Percentiles rank a stretch among this genome's conserved stretches.
Conservation (phyloP, 441 rosid genomes). For the Hura crepitans region DNA sequence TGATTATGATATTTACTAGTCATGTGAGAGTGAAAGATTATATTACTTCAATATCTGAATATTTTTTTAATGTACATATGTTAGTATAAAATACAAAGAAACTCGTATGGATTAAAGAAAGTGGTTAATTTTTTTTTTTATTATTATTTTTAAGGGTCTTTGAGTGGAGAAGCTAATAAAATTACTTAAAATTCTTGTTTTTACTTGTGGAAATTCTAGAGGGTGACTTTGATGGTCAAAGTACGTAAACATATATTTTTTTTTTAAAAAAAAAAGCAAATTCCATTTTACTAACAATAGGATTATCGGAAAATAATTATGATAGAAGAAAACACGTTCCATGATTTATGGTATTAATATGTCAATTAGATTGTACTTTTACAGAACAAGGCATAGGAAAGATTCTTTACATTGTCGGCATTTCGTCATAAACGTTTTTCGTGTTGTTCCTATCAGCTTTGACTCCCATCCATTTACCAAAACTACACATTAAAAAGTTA, state of each 20-base stretch:
- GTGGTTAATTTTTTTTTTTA: no score
- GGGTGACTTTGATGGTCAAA: background rate
- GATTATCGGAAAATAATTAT: no score
- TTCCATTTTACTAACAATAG: background rate
- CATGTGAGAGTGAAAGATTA: background rate
- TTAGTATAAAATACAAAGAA: no score
- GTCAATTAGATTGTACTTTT: background rate
- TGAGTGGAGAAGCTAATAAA: no score
- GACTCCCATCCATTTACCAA: no score
- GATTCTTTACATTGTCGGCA: background rate
- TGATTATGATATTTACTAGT: background rate
- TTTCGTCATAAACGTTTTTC: conserved; percentile 1
- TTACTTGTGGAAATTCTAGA: no score
- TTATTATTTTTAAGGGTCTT: no score
- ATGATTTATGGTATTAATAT: conserved; percentile 1
- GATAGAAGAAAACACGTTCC: conserved; percentile 3
- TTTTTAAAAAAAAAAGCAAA: background rate
- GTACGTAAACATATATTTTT: background rate
- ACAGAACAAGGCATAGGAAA: background rate
- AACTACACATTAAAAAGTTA: no score
- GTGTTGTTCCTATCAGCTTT: background rate
- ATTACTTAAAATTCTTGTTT: no score
- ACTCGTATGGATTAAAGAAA: no score
- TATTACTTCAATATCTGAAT: no score
- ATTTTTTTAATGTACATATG: no score